Evolutionary conservation across 1,284 basidiomycete genomes (phyloP), one percentile per base, ranked within the genome.

Genomic region (Malassezia obtusa): DNA sequence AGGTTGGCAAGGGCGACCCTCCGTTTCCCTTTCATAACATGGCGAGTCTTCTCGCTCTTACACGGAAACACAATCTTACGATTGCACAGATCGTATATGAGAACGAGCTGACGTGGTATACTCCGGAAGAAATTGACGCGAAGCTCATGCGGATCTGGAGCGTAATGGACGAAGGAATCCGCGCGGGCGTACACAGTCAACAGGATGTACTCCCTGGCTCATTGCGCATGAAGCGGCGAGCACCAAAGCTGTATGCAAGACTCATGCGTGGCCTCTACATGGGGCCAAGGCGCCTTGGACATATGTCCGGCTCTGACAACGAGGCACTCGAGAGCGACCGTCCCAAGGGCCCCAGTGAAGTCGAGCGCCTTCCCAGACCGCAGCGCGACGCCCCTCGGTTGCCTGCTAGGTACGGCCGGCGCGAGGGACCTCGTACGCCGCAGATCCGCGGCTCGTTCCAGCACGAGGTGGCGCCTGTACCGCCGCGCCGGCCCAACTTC

Each of bases 151-250:
- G 43, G 50, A 89, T 95, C 49, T 95, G 90, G 89, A 71, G 78
- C 45, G 86, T 89, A 2, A 95, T 95, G 91, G 90, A 95, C 72
- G 82, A 84, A 52, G 92, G 89, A 70, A 95, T 95, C 60, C 84
- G 84, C 19, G 81, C 81, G 2, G 90, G 90, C 22, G 89, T 94
- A 15, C 84, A 86, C 9, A 80, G 86, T 0, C 78, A 79, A 0
- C 87, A 92, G 61, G 79, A 79, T 38, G 81, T 80, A 15, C 80
- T 96, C 5, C 92, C 92, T 0, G 91, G 92, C 19, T 81, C 88
- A 10, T 76, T 96, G 30, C 55, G 53, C 4, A 60, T 71, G 44
- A 49, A 60, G 43, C 39, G 69, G 21, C 49, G 69, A 3, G 69
- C 69, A 3, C 69, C 69, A 3, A 36, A 43, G 30, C 50, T 71